Conservation (phyloP, 148 eudicot genomes). For the Rhododendron ovatum region DNA sequence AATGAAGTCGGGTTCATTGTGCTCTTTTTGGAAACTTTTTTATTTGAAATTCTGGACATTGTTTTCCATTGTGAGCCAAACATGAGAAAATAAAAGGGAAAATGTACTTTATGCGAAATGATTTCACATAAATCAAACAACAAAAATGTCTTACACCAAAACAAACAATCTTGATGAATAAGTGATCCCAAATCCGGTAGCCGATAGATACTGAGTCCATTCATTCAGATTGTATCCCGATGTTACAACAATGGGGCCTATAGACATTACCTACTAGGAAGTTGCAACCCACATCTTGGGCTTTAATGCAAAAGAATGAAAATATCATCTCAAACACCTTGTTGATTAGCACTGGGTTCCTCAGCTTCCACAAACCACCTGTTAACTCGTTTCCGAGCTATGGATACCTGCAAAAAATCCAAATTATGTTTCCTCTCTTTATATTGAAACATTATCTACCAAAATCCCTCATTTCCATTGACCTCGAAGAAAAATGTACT, state of each 20-base stretch:
- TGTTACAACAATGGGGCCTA: too few relatives aligned
- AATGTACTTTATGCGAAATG: too few relatives aligned
- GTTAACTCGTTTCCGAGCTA: conserved; percentile 26
- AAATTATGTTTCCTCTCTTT: neutral
- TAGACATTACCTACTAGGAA: neutral
- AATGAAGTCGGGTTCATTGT: too few relatives aligned
- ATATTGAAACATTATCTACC: neutral
- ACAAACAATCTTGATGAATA: neutral
- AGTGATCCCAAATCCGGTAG: neutral
- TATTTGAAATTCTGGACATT: too few relatives aligned
- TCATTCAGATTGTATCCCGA: too few relatives aligned
- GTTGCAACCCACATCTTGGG: neutral
- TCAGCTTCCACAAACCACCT: conserved; percentile 30
- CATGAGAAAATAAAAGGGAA: too few relatives aligned
- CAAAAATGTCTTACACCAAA: neutral
- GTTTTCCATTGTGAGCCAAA: too few relatives aligned
- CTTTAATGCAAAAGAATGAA: neutral
- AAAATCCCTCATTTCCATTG: neutral
- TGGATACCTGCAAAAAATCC: conserved; percentile 17
- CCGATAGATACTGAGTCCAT: neutral
- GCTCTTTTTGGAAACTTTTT: too few relatives aligned
- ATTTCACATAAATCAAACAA: neutral
- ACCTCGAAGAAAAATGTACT: neutral
- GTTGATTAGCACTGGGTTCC: neutral
- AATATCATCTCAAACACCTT: neutral